Evolutionary conservation across 2,329 filamentous ascomycete genomes (phyloP).

Genomic region (Colletotrichum navitas): DNA sequence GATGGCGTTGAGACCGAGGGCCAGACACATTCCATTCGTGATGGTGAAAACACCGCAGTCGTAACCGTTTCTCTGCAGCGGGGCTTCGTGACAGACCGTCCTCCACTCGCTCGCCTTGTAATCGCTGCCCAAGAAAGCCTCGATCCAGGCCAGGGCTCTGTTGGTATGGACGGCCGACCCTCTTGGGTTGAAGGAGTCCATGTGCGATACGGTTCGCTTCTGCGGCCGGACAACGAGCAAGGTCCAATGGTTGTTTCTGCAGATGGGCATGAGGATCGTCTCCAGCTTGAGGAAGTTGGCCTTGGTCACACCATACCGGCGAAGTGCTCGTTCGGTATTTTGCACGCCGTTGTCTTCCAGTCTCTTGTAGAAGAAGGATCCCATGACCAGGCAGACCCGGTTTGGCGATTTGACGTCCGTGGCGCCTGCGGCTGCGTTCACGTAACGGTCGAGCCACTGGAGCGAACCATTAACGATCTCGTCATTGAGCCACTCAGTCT

Average conservation of each 20-base stretch:
- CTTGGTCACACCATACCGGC: constrained; percentile 68
- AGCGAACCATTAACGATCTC: constrained; percentile 79
- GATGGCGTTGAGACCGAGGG: constrained; percentile 65
- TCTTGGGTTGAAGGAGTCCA: constrained; percentile 71
- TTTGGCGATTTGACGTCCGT: constrained; percentile 53
- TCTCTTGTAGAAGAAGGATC: constrained; percentile 74
- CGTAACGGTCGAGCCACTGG: constrained; percentile 68
- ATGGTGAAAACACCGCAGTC: constrained; percentile 86
- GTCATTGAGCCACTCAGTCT: constrained; percentile 79
- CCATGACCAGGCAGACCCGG: constrained; percentile 73
- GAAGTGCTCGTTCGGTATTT: constrained; percentile 67
- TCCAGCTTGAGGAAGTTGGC: constrained; percentile 74
- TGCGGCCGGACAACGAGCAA: constrained; percentile 75
- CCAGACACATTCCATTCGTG: constrained; percentile 76
- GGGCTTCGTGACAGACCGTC: constrained; percentile 62
- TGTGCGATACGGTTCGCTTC: constrained; percentile 72
- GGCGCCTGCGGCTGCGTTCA: constrained; percentile 69
- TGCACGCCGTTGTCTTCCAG: constrained; percentile 62
- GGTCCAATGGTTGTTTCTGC: constrained; percentile 76
- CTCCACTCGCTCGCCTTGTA: constrained; percentile 73
- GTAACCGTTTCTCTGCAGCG: constrained; percentile 73
- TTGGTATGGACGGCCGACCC: constrained; percentile 57
- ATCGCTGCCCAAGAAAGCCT: constrained; percentile 64
- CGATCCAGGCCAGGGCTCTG: constrained; percentile 67
- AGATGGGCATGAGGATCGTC: constrained; percentile 78